Conservation (phyloP, 768 basidiomycete genomes). For the Porpolomopsis calyptriformis region DNA sequence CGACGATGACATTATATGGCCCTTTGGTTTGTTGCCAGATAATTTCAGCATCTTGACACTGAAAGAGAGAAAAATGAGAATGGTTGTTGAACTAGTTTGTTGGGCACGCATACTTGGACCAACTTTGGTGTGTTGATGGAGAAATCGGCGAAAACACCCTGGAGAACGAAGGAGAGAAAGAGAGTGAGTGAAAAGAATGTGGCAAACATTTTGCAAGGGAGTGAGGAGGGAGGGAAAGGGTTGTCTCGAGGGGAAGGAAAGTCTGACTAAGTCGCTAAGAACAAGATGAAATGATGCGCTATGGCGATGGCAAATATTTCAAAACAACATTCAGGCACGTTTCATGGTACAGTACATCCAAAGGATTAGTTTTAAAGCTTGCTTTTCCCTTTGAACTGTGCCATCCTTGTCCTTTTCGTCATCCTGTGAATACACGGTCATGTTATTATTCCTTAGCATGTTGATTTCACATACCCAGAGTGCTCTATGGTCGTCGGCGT, state of each 20-base stretch:
- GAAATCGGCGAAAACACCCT: constrained; percentile 43
- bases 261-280: constrained; percentile 19
- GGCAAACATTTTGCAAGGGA: constrained; percentile 53
- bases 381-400: constrained; percentile 46
- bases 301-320: constrained; percentile 8
- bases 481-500: constrained; percentile 57
- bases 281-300: constrained; percentile 9
- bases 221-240: constrained; percentile 22
- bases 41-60: constrained; percentile 46
- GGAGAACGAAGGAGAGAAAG: constrained; percentile 47
- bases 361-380: constrained; percentile 5
- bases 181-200: constrained; percentile 69
- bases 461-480: constrained; percentile 52
- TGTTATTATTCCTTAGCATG: constrained; percentile 6
- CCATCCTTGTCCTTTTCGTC: constrained; percentile 56
- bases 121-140: constrained; percentile 40
- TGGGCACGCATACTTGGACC: constrained; percentile 34
- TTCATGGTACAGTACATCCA: not conserved
- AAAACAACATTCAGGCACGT: constrained; percentile 5
- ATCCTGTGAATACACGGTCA: constrained; percentile 35
- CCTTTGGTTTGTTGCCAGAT: constrained; percentile 37
- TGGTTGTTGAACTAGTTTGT: not conserved
- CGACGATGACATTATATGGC: constrained; percentile 54
- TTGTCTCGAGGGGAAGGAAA: constrained; percentile 18
- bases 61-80: constrained; percentile 7